Conservation (phyloP, 164 flowering plant genomes). For the Vitis vinifera region DNA sequence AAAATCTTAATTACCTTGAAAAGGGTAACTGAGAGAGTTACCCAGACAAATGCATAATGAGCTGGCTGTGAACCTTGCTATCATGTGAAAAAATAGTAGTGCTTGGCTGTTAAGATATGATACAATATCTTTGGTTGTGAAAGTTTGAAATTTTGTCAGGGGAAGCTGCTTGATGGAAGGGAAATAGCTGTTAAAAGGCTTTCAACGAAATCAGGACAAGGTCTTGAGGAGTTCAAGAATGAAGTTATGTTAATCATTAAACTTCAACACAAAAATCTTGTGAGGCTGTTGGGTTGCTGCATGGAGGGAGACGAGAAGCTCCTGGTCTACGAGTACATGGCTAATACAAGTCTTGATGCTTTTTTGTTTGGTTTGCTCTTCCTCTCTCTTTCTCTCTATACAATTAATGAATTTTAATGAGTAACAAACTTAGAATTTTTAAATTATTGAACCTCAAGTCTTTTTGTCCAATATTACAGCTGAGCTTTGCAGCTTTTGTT, state of each 20-base stretch:
- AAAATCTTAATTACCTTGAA: too few relatives aligned
- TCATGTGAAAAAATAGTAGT: not conserved
- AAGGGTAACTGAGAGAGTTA: too few relatives aligned
- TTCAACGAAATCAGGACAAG: slow-evolving; percentile 36
- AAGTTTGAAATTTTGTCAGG: slow-evolving; percentile 26
- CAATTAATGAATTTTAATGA: too few relatives aligned
- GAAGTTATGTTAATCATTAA: slow-evolving; percentile 41
- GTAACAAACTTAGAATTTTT: too few relatives aligned
- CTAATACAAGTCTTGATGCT: slow-evolving; percentile 45
- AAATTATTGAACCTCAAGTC: too few relatives aligned
- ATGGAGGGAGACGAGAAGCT: slow-evolving; percentile 37
- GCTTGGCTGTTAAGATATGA: not conserved
- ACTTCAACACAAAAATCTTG: slow-evolving; percentile 53
- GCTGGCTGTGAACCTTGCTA: not conserved
- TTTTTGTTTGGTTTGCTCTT: slow-evolving; percentile 37
- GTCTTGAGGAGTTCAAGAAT: slow-evolving; percentile 40
- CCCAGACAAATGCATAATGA: not conserved
- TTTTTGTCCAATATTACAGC: too few relatives aligned
- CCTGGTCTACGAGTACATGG: slow-evolving; percentile 47
- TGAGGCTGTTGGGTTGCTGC: slow-evolving; percentile 54
- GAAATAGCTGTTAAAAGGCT: slow-evolving; percentile 54
- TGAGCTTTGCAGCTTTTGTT: too few relatives aligned
- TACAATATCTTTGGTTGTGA: not conserved
- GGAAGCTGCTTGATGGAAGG: slow-evolving; percentile 28
- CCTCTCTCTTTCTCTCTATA: too few relatives aligned